Base-by-base conservation (phyloP, 2,329 filamentous ascomycete species). In the Graphiopsis chlorocephala region DNA sequence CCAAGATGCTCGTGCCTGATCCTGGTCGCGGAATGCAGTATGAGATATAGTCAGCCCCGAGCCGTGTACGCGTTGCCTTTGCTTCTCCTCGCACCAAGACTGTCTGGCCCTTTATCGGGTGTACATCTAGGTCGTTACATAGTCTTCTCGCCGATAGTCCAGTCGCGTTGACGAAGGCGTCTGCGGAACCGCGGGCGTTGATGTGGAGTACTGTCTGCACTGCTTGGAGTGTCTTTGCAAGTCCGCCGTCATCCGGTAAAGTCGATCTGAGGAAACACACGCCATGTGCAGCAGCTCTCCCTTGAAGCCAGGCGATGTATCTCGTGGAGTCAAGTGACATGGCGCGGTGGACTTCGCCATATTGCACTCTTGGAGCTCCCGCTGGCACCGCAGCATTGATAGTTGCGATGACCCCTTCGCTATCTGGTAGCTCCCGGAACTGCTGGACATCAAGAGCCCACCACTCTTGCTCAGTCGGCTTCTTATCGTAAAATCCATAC, bases 101-200 rank as follows among this genome's bases (percentile, higher is more conserved):
- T 0, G 80, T 83, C 66, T 83, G 81, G 5, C 81, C 81, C 11
- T 78, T 71, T 42, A 82, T 76, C 0, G 81, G 80, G 64, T 75
- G 77, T 58, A 83, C 69, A 1, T 61, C 67, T 0, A 68, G 63
- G 64, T 79, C 76, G 0, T 68, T 68, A 11, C 78, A 75, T 8
- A 83, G 72, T 28, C 68, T 67, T 29, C 65, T 64, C 1, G 81
- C 80, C 4, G 72, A 73, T 5, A 83, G 70, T 8, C 81, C 81
- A 1, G 77, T 78, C 38, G 77, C 77, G 64, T 83, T 83, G 31
- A 83, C 69, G 52, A 80, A 76, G 42, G 66, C 63, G 62, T 72
- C 68, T 0, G 74, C 71, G 2, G 60, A 63, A 2, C 48, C 25
- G n/a, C 63, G 29, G 3, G 56, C 52, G 4, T 55, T 38, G 4